These are phyloP conservation scores for Backusella psychrophila DNA, from an alignment of 192 early-diverging fungal genomes.

Conservation along the genomic window DNA sequence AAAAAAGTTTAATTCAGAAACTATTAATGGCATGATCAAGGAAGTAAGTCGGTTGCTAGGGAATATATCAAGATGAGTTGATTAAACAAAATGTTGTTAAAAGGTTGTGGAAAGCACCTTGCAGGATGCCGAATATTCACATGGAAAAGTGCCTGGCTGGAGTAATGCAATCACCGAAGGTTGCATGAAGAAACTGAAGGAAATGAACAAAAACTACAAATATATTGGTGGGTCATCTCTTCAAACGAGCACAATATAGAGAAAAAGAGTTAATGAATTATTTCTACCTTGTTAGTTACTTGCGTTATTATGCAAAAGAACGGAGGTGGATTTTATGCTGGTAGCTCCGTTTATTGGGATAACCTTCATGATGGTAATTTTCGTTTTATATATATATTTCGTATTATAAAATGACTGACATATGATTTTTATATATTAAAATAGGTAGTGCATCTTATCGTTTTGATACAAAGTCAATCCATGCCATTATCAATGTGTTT, in stretches of 20 bases:
- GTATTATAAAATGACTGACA: neutral
- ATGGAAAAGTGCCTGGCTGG: constrained; percentile 75
- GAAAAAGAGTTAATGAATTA: too few relatives aligned
- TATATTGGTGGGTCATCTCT: constrained; percentile 59
- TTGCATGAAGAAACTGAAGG: constrained; percentile 61
- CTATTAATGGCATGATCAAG: constrained; percentile 31
- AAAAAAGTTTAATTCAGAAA: constrained; percentile 25
- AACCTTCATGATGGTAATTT: constrained; percentile 62
- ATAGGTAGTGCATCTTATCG: constrained; percentile 71
- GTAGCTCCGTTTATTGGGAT: constrained; percentile 77
- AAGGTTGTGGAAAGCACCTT: constrained; percentile 65
- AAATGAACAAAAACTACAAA: constrained; percentile 74
- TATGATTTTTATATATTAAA: neutral
- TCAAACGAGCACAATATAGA: neutral
- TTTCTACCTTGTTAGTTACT: constrained; percentile 42
- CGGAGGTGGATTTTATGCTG: constrained; percentile 75
- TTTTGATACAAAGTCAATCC: constrained; percentile 77
- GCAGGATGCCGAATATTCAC: constrained; percentile 68
- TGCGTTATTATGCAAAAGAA: constrained; percentile 85
- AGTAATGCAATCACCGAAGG: constrained; percentile 70
- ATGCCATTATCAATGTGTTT: constrained; percentile 78
- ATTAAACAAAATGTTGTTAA: neutral
- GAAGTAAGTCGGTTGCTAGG: constrained; percentile 14
- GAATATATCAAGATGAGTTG: neutral
- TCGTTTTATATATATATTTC: neutral